Percentiles rank a stretch among this genome's conserved stretches.
phyloP scores from a whole-genome alignment of 352 stramenopile species.

The Peronosclerospora sorghi region DNA sequence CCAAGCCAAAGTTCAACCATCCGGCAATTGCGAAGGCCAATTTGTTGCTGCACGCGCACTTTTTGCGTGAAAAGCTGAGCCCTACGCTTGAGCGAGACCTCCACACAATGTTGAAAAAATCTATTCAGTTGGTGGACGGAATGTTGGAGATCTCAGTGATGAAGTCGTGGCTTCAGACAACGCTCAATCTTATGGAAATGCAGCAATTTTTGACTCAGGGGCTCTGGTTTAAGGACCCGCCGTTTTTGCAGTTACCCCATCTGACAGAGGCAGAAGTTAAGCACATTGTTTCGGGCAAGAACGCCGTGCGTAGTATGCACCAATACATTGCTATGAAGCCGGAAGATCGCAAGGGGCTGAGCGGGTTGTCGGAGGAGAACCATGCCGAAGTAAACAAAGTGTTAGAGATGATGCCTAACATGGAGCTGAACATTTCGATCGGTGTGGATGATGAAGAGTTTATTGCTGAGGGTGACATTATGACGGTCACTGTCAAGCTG shows the following conservation, averaged over 20 bases:
- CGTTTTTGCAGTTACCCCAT: slow-evolving; percentile 88
- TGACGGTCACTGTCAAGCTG: slow-evolving; percentile 94
- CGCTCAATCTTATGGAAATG: slow-evolving; percentile 95
- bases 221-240: slow-evolving; percentile 89
- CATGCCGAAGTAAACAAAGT: slow-evolving; percentile 90
- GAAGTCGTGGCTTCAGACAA: slow-evolving; percentile 91
- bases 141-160: slow-evolving; percentile 97
- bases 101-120: slow-evolving; percentile 91
- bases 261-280: slow-evolving; percentile 85
- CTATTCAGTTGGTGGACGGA: slow-evolving; percentile 93
- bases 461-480: slow-evolving; percentile 98
- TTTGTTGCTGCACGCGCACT: slow-evolving; percentile 91
- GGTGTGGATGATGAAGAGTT: slow-evolving; percentile 87
- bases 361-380: slow-evolving; percentile 84
- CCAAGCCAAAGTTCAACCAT: slow-evolving; percentile 81
- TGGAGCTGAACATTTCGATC: slow-evolving; percentile 87
- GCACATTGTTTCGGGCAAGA: slow-evolving; percentile 89
- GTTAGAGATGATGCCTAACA: slow-evolving; percentile 90
- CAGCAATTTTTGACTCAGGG: slow-evolving; percentile 95
- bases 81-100: slow-evolving; percentile 79
- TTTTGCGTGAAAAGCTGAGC: slow-evolving; percentile 83
- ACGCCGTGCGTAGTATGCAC: slow-evolving; percentile 84
- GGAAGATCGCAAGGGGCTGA: slow-evolving; percentile 90
- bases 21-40: slow-evolving; percentile 78
- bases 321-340: slow-evolving; percentile 89